Percentiles rank a stretch among this genome's conserved stretches.
phyloP scores from a whole-genome alignment of 129 eudicot species.

The Helianthus annuus region DNA sequence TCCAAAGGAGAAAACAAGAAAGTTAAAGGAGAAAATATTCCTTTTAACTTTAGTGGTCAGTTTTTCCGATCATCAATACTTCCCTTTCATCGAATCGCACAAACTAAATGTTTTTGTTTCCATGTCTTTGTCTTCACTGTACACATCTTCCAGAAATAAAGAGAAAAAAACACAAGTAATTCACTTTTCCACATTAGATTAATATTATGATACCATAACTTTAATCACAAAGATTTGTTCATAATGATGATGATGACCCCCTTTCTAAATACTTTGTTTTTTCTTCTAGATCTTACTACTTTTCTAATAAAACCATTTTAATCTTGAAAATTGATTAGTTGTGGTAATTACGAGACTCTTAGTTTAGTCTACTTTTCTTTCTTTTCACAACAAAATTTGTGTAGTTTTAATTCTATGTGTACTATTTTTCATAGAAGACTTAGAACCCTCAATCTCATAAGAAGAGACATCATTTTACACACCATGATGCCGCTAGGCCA shows the following conservation, averaged over 20 bases:
- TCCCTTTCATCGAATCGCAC: conserved; percentile 57
- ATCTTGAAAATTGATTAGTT: conserved; percentile 31
- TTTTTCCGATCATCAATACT: conserved; percentile 33
- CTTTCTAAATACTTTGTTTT: conserved; percentile 12
- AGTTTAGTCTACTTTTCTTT: conserved; percentile 2
- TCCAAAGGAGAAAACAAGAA: conserved; percentile 23
- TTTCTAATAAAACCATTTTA: conserved; percentile 8
- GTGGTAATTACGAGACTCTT: conserved; percentile 34
- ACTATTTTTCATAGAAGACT: no score
- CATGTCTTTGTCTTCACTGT: conserved; percentile 45
- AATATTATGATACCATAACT: conserved; percentile 41
- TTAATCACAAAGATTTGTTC: conserved; percentile 44
- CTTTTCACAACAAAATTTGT: no score
- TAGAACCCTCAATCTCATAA: no score
- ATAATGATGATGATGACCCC: conserved; percentile 26
- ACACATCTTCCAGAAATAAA: conserved; percentile 19
- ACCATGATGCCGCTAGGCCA: no score
- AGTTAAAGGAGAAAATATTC: conserved; percentile 21
- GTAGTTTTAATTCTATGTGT: no score
- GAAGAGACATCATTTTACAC: no score
- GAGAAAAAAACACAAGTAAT: not conserved
- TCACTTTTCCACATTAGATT: conserved; percentile 17
- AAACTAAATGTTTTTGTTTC: conserved; percentile 40
- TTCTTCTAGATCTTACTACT: conserved; percentile 21
- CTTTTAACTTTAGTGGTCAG: conserved; percentile 35